These are phyloP conservation scores for Rhodosporidiobolus odoratus DNA, from an alignment of 768 basidiomycete species.

Conservation along the genomic window DNA sequence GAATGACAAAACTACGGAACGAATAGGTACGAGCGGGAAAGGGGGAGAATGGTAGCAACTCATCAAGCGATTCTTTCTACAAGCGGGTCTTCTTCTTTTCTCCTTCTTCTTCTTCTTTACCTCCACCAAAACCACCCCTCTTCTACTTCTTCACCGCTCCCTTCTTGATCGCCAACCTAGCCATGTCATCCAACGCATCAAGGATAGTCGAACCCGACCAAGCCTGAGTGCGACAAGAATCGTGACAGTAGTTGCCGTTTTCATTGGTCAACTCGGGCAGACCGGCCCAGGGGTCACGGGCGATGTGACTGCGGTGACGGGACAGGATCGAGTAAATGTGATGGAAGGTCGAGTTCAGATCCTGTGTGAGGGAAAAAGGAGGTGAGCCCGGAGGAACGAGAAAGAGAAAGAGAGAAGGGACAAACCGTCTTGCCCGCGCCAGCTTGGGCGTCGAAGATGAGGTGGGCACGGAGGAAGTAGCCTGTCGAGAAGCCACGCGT, in stretches of 20 bases:
- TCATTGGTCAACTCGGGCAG: slow-evolving; percentile 83
- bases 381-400: not conserved
- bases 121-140: too few relatives aligned
- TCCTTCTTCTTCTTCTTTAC: too few relatives aligned
- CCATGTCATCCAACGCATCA: slow-evolving; percentile 37
- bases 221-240: slow-evolving; percentile 90
- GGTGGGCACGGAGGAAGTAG: slow-evolving; percentile 88
- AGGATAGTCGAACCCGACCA: slow-evolving; percentile 60
- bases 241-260: slow-evolving; percentile 71
- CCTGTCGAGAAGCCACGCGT: slow-evolving; percentile 48
- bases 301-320: slow-evolving; percentile 65
- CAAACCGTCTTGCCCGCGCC: slow-evolving; percentile 66
- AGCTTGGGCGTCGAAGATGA: slow-evolving; percentile 70
- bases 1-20: too few relatives aligned
- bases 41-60: too few relatives aligned
- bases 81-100: too few relatives aligned
- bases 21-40: too few relatives aligned
- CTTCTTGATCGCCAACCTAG: not conserved
- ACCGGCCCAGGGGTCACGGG: slow-evolving; percentile 81
- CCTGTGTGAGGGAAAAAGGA: slow-evolving; percentile 50
- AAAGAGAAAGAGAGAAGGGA: slow-evolving; percentile 21
- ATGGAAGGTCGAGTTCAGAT: slow-evolving; percentile 67
- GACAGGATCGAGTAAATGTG: slow-evolving; percentile 70
- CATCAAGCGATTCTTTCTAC: too few relatives aligned
- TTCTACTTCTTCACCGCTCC: not conserved